Evolutionary conservation across 176 grass and related monocot species (phyloP).

Genomic region (Triticum timopheevii): DNA sequence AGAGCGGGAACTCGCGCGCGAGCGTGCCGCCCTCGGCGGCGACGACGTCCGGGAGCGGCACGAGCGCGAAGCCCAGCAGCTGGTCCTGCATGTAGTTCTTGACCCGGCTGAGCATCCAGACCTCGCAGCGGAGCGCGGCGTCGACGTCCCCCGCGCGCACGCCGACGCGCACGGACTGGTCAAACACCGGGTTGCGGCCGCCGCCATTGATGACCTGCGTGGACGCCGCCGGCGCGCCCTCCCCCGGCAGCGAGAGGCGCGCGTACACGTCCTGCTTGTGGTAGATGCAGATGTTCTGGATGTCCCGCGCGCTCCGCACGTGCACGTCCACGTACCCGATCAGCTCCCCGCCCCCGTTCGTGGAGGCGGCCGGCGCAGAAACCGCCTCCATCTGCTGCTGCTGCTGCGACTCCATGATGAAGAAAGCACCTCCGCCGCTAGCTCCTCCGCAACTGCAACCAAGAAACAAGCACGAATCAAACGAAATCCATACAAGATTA

Average conservation of each 20-base stretch:
- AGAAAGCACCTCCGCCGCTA: background rate
- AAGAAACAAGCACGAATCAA: conserved; percentile 31
- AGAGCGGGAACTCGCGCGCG: conserved; percentile 68
- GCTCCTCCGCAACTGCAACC: conserved; percentile 1
- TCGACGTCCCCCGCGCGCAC: conserved; percentile 63
- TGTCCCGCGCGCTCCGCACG: conserved; percentile 83
- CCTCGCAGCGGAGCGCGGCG: conserved; percentile 75
- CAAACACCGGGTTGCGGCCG: conserved; percentile 92
- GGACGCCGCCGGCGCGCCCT: conserved; percentile 52
- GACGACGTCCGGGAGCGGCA: conserved; percentile 79
- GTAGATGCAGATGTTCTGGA: conserved; percentile 99
- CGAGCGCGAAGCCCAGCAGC: conserved; percentile 79
- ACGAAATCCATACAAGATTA: conserved; percentile 1
- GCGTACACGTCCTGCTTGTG: conserved; percentile 99
- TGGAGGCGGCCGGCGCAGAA: background rate
- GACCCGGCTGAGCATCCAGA: conserved; percentile 95
- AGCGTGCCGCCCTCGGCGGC: conserved; percentile 57
- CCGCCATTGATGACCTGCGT: conserved; percentile 89
- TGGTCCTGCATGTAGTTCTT: conserved; percentile 97
- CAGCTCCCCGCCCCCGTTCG: conserved; percentile 40
- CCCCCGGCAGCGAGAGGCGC: conserved; percentile 62
- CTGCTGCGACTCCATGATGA: conserved; percentile 53
- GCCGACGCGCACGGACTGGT: conserved; percentile 74
- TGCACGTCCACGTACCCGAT: conserved; percentile 83
- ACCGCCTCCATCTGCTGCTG: conserved; percentile 26